phyloP scores from a whole-genome alignment of 306 rosid species.

The Benincasa hispida region DNA sequence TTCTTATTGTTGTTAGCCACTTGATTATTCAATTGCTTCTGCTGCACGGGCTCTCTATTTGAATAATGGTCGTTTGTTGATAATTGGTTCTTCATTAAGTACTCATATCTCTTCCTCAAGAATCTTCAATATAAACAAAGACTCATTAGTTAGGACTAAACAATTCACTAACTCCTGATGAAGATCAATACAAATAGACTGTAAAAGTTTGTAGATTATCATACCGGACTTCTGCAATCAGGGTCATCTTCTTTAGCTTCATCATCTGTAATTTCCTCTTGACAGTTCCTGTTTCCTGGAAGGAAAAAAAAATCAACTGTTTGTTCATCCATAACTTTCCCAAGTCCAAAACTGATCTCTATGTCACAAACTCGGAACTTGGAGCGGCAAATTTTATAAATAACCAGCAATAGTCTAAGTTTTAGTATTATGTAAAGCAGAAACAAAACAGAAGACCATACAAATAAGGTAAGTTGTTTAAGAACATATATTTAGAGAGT shows the following conservation, averaged over 20 bases:
- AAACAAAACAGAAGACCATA: not conserved
- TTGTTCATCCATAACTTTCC: slow-evolving; percentile 5
- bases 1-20: slow-evolving; percentile 18
- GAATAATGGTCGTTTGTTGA: slow-evolving; percentile 23
- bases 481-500: not conserved
- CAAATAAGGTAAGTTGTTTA: not conserved
- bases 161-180: not conserved
- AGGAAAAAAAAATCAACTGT: not conserved
- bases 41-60: slow-evolving; percentile 22
- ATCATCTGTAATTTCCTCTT: slow-evolving; percentile 45
- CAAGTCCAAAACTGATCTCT: not conserved
- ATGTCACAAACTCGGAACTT: not conserved
- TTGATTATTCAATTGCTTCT: slow-evolving; percentile 28
- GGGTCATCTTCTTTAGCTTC: slow-evolving; percentile 45
- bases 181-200: not conserved
- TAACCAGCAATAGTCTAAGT: not conserved
- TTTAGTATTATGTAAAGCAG: not conserved
- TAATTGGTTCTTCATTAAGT: slow-evolving; percentile 35
- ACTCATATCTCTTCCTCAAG: slow-evolving; percentile 48
- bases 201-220: not conserved
- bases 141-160: not conserved
- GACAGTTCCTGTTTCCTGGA: slow-evolving; percentile 60
- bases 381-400: not conserved
- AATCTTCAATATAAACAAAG: slow-evolving; percentile 38
- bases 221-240: slow-evolving; percentile 78